Evolutionary conservation across 1,284 basidiomycete species (phyloP), one percentile per base, ranked within the genome.

Genomic region (Pseudozyma pruni): DNA sequence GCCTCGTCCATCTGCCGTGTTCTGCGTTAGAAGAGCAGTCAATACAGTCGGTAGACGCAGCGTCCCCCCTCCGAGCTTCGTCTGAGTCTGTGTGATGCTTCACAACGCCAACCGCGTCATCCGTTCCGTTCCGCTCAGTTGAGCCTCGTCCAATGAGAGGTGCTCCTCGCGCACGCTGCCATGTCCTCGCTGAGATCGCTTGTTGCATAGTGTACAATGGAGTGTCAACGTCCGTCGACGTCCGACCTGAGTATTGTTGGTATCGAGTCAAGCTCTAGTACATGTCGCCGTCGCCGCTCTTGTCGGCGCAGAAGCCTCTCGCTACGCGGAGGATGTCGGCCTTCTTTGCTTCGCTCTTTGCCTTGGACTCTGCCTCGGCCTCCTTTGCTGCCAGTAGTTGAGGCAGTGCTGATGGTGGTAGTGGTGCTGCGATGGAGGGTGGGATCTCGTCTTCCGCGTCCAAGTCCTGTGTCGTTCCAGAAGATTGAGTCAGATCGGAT

Each of bases 371-470:
- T 23, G 61, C 57, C 42, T 80, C 75, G 2, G 64, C 74, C 27
- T 72, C 68, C 29, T 67, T 66, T 16, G 77, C 72, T 20, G 73
- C 68, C 14, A 78, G 43, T 6, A 78, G 58, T 37, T 75, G 68
- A 2, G 72, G 73, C 6, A 79, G 61, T 1, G 71, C 76, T 14
- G 68, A 66, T 37, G 72, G 62, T 16, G 77, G 71, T 39, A 81
- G 51, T 10, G 77, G 72, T 25, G 70, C 67, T n/a, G 73, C 73
- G 32, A 75, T 69, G 29, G 70, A 69, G 14, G 66, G 63, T 16
- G 79, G 74, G n/a, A 78, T 44, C 19, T 80, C 75, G 60, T 81
- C 79, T 58, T 81, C 80, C 8, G 63, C 67, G 35, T 80, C 80
- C 38, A 80, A 54, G 39, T 81, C 80, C 76, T 78, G 45, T 17